Evolutionary conservation across 176 grass and related monocot species (phyloP).

Genomic region (Phoenix dactylifera): DNA sequence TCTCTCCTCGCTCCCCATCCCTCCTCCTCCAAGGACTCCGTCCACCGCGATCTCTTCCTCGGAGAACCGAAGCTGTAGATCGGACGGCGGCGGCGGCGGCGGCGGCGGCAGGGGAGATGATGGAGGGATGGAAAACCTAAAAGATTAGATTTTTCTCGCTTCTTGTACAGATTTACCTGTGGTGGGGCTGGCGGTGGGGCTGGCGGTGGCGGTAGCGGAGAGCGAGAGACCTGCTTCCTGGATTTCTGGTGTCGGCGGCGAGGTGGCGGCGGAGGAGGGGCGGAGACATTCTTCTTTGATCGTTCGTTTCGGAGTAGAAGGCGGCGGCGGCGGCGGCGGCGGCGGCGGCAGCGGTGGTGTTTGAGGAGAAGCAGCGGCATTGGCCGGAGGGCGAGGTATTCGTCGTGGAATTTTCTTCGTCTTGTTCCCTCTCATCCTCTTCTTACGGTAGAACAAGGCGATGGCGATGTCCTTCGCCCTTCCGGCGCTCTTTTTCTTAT

Average conservation of each 20-base stretch:
- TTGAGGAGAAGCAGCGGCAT: slow-evolving; percentile 13
- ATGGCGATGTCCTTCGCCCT: slow-evolving; percentile 86
- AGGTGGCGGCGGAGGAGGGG: background rate
- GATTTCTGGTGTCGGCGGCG: slow-evolving; percentile 2
- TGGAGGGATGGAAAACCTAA: slow-evolving; percentile 24
- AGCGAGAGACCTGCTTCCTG: slow-evolving; percentile 18
- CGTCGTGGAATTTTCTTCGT: slow-evolving; percentile 40
- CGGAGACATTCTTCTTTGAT: slow-evolving; percentile 26
- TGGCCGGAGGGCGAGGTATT: slow-evolving; percentile 34
- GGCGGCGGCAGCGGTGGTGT: slow-evolving; percentile 27
- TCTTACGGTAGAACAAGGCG: slow-evolving; percentile 82
- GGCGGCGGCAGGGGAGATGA: slow-evolving; percentile 51
- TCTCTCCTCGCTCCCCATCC: slow-evolving; percentile 18
- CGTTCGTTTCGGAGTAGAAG: slow-evolving; percentile 22
- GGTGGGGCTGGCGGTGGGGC: background rate
- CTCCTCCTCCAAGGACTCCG: background rate
- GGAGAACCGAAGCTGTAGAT: background rate
- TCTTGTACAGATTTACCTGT: background rate
- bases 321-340: slow-evolving; percentile 33
- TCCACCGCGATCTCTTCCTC: background rate
- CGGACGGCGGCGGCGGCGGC: slow-evolving; percentile 30
- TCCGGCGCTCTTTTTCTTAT: slow-evolving; percentile 67
- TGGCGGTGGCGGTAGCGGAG: slow-evolving; percentile 14
- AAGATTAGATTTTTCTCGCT: slow-evolving; percentile 14
- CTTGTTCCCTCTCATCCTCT: slow-evolving; percentile 52